Base-by-base conservation (phyloP, 2,329 filamentous ascomycete genomes). In the Trichoderma koningiopsis region DNA sequence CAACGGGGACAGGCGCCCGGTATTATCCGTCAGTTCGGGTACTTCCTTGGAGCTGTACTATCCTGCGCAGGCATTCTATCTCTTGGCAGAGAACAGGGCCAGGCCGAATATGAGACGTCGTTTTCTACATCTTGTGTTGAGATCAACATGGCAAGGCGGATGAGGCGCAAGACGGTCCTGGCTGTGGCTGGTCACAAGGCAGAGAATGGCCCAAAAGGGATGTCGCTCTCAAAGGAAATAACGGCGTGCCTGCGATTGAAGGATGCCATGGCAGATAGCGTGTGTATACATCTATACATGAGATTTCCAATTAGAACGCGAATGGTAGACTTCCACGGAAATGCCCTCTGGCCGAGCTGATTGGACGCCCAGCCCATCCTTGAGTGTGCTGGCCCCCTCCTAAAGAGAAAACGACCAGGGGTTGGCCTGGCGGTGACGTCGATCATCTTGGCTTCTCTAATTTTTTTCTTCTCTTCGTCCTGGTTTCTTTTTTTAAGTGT, bases 391-490 rank as follows among this genome's bases (percentile, higher is more conserved):
- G 43, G 43, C 43, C 64, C 56, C 40, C 40, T 43, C 40, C 16
- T n/a, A 10, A 43, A 43, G 19, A 68, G 59, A 49, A 33, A 53
- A 37, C 43, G 55, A 61, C 56, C 43, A 53, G 65, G 65, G 58
- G 29, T 43, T 13, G 40, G 40, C 55, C n/a, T 33, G 57, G 22
- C 47, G 47, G 65, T 68, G 65, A 68, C 65, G 65, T 68, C 56
- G 65, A 60, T 68, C 56, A 40, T 29, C 43, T 60, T 68, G 63
- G 40, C 22, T 63, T 56, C n/a, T 35, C 5, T 29, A 6, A 27
- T 62, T 11, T 37, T 62, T 37, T 53, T n/a, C 10, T 49, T 29
- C 2, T 57, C 33, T 24, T 47, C 16, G 22, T 31, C 31, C 27
- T 35, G 13, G 33, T 4, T 35, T 35, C 11, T 35, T 35, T 31